A percentile compares a stretch with the other conserved stretches of the same genome.
phyloP scores from a whole-genome alignment of 1,284 basidiomycete genomes.

The Peniophora sp. region DNA sequence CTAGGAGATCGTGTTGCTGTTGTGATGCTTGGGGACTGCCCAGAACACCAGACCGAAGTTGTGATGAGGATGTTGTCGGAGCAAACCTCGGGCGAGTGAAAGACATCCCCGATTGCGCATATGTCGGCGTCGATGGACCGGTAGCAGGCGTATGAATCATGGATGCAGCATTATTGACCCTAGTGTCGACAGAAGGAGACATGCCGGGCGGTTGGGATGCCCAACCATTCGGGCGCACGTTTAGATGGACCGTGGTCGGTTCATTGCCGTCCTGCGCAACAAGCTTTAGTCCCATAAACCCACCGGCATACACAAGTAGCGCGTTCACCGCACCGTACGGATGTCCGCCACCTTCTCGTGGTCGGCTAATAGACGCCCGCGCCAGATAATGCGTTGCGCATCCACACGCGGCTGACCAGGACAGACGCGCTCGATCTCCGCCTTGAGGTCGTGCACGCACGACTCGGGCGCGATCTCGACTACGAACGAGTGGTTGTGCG shows the following conservation, averaged over 20 bases:
- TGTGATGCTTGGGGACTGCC: too few species aligned
- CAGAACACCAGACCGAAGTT: too few species aligned
- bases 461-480: slow-evolving; percentile 40
- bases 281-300: slow-evolving; percentile 1
- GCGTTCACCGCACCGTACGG: slow-evolving; percentile 49
- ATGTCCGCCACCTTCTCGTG: slow-evolving; percentile 56
- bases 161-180: not conserved
- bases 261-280: slow-evolving; percentile 42
- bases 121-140: not conserved
- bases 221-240: slow-evolving; percentile 74
- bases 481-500: slow-evolving; percentile 58
- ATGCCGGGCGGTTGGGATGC: slow-evolving; percentile 19
- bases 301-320: slow-evolving; percentile 1
- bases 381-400: slow-evolving; percentile 70
- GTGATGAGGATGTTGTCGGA: not conserved
- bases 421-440: slow-evolving; percentile 52
- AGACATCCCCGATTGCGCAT: not conserved
- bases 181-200: not conserved
- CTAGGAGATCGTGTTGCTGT: too few species aligned
- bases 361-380: slow-evolving; percentile 59
- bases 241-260: slow-evolving; percentile 58
- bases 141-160: not conserved
- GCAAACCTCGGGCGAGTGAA: not conserved
- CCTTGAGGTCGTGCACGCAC: slow-evolving; percentile 59
- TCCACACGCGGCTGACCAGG: slow-evolving; percentile 56